A percentile compares a stretch with the other conserved stretches of the same genome.
phyloP scores from a whole-genome alignment of 345 rosid species.

The Passiflora organensis region DNA sequence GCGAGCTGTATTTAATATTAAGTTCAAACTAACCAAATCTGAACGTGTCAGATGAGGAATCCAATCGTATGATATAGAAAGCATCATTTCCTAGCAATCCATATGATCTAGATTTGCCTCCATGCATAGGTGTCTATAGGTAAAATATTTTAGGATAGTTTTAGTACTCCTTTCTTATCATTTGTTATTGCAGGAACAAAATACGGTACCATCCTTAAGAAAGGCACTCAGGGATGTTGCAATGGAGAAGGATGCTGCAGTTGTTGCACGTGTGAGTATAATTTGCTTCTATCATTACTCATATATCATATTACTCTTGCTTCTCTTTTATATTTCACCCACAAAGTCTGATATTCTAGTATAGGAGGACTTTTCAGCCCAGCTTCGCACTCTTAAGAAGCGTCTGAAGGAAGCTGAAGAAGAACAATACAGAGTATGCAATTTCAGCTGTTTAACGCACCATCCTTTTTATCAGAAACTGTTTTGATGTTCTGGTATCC shows the following conservation, averaged over 20 bases:
- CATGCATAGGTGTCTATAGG: not conserved
- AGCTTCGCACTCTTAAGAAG: slow-evolving; percentile 79
- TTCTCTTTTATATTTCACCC: slow-evolving; percentile 17
- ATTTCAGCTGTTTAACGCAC: slow-evolving; percentile 1
- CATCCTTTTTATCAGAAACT: too few species aligned
- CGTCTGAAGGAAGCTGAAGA: slow-evolving; percentile 89
- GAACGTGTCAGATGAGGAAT: not conserved
- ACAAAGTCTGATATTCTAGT: slow-evolving; percentile 26
- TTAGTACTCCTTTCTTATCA: not conserved
- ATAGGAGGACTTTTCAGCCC: slow-evolving; percentile 93
- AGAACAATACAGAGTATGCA: slow-evolving; percentile 74
- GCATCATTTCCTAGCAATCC: not conserved
- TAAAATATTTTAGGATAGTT: slow-evolving; percentile 4
- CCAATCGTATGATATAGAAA: not conserved
- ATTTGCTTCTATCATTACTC: not conserved
- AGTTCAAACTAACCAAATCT: too few species aligned
- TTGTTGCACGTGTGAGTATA: slow-evolving; percentile 65
- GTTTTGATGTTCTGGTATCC: too few species aligned
- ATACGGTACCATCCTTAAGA: slow-evolving; percentile 83
- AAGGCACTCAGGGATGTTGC: slow-evolving; percentile 93
- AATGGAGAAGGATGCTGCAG: slow-evolving; percentile 99
- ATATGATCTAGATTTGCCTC: not conserved
- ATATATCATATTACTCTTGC: not conserved
- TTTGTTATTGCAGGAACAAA: slow-evolving; percentile 56
- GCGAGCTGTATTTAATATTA: too few species aligned